Conservation (phyloP, 108 stramenopile species). For the Bacterosira constricta region DNA sequence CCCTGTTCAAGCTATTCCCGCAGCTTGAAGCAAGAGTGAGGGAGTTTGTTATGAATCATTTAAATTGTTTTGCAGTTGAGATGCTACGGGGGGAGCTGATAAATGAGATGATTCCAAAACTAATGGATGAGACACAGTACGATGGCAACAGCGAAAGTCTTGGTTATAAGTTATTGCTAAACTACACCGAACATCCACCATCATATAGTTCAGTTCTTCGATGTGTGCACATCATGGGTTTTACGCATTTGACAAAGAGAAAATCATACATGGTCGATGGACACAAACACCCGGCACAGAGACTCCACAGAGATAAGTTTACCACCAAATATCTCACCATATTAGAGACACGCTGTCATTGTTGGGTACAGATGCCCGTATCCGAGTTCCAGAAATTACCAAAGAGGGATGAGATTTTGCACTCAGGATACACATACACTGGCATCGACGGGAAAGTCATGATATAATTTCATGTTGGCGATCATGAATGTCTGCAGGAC, state of each 20-base stretch:
- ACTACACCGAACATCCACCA: not conserved
- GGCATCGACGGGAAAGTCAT: not conserved
- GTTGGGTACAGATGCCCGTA: not conserved
- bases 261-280: slow-evolving; percentile 5
- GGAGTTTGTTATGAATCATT: too few species aligned
- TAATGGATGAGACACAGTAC: too few species aligned
- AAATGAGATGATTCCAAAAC: too few species aligned
- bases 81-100: too few species aligned
- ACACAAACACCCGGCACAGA: not conserved
- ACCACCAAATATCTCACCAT: not conserved
- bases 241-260: not conserved
- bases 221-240: not conserved
- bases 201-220: not conserved
- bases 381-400: not conserved
- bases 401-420: not conserved
- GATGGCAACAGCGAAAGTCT: too few species aligned
- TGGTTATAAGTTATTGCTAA: not conserved
- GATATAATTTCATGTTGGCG: not conserved
- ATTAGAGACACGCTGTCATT: not conserved
- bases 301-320: not conserved
- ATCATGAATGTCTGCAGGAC: not conserved
- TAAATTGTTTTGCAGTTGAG: too few species aligned
- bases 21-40: too few species aligned
- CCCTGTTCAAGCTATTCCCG: too few species aligned
- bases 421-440: not conserved